These are phyloP conservation scores for Smallanthus sonchifolius DNA, from an alignment of 129 eudicot genomes.

Conservation along the genomic window DNA sequence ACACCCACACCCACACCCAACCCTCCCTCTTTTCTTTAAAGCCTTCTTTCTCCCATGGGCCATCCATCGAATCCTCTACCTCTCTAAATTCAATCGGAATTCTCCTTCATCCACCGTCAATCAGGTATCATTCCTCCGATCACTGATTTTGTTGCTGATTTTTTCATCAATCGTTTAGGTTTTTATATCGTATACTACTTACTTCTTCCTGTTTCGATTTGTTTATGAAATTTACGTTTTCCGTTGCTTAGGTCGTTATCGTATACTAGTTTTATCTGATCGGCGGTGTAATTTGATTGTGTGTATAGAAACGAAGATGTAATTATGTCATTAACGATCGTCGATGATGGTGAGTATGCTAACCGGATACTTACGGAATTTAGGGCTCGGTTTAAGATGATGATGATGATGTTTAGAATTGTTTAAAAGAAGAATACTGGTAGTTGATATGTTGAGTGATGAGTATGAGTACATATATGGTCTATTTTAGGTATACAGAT, in stretches of 20 bases:
- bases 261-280: not conserved
- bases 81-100: conserved; percentile 19
- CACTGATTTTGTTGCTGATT: conserved; percentile 8
- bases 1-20: conserved; percentile 24
- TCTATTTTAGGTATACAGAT: not conserved
- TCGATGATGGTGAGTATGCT: conserved; percentile 3
- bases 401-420: conserved; percentile 9
- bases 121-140: conserved; percentile 1
- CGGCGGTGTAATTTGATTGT: conserved; percentile 19
- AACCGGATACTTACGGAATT: not conserved
- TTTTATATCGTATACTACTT: not conserved
- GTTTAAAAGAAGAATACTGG: not conserved
- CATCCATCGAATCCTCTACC: conserved; percentile 28
- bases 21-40: not conserved
- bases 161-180: not conserved
- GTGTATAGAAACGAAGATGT: not conserved
- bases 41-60: conserved; percentile 11
- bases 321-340: not conserved
- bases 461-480: not conserved
- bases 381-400: conserved; percentile 9
- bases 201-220: not conserved
- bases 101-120: conserved; percentile 23
- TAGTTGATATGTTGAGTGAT: not conserved
- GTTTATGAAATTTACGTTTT: not conserved
- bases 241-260: not conserved